Conservation (phyloP, 495 filamentous ascomycete genomes). For the Annulohypoxylon bovei region DNA sequence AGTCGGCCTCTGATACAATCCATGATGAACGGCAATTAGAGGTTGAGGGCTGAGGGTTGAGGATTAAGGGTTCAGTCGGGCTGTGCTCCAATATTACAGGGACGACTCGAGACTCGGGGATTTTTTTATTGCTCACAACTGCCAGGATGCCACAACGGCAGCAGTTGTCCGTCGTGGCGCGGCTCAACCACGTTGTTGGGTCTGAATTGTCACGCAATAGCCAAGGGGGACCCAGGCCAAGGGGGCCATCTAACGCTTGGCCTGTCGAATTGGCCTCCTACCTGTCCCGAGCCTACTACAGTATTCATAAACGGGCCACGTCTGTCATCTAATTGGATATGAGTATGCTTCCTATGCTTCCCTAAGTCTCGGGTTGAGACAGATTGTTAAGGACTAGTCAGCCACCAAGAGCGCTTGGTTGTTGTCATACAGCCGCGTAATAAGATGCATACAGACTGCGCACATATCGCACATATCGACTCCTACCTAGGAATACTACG, state of each 20-base stretch:
- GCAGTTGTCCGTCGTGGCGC: conserved; percentile 42
- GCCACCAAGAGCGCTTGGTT: conserved; percentile 27
- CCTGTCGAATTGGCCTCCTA: conserved; percentile 17
- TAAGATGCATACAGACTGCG: conserved; percentile 23
- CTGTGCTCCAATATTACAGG: conserved; percentile 37
- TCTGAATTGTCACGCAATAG: conserved; percentile 43
- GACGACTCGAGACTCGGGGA: conserved; percentile 36
- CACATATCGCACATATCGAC: neutral
- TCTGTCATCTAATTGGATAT: conserved; percentile 9
- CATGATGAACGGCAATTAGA: conserved; percentile 16
- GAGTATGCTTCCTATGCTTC: neutral
- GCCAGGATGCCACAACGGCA: conserved; percentile 27
- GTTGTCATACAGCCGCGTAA: conserved; percentile 43
- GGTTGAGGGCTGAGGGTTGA: too few species aligned
- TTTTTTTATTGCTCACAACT: conserved; percentile 39
- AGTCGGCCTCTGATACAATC: conserved; percentile 29
- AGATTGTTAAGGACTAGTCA: conserved; percentile 21
- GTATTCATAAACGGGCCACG: conserved; percentile 6
- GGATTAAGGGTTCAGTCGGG: conserved; percentile 26
- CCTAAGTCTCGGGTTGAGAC: conserved; percentile 27
- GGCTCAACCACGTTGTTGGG: conserved; percentile 44
- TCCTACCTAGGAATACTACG: conserved; percentile 4
- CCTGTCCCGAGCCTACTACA: conserved; percentile 19
- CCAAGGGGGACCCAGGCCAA: too few species aligned
- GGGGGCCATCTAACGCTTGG: conserved; percentile 5